These are phyloP conservation scores for Taphrina betulina DNA, from an alignment of 1,139 yeast species.

Conservation along the genomic window DNA sequence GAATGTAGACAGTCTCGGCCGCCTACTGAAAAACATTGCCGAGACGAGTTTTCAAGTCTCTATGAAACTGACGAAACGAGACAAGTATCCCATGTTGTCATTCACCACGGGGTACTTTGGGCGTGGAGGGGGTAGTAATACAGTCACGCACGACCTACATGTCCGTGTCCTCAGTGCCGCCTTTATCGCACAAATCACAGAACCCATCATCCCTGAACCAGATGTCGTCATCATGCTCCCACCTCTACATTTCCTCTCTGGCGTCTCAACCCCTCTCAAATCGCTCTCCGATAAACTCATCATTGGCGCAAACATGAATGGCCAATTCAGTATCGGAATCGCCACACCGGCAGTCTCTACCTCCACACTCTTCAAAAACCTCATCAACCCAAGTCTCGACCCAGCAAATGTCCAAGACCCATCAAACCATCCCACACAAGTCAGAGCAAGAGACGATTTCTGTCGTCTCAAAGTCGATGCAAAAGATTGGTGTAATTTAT, in stretches of 20 bases:
- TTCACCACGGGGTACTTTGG: conserved; percentile 33
- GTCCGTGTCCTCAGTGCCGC: conserved; percentile 34
- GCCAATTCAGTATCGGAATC: conserved; percentile 41
- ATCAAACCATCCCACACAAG: conserved; percentile 22
- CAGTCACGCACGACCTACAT: conserved; percentile 35
- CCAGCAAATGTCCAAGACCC: conserved; percentile 33
- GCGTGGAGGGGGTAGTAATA: conserved; percentile 31
- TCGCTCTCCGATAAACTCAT: conserved; percentile 40
- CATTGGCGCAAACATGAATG: conserved; percentile 40
- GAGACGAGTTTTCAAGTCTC: conserved; percentile 33
- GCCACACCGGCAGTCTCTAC: conserved; percentile 41
- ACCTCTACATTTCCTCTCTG: conserved; percentile 38
- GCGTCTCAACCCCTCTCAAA: conserved; percentile 40
- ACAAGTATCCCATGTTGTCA: conserved; percentile 35
- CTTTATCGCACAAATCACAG: conserved; percentile 36
- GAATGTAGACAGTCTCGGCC: conserved; percentile 30
- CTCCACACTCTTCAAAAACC: conserved; percentile 41
- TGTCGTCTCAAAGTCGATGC: conserved; percentile 41
- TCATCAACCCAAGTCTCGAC: conserved; percentile 39
- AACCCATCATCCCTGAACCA: conserved; percentile 41
- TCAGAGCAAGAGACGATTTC: conserved; percentile 35
- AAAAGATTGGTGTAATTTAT: conserved; percentile 44
- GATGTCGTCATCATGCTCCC: conserved; percentile 39
- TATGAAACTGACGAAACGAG: conserved; percentile 34
- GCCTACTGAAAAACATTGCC: conserved; percentile 30